Evolutionary conservation across 2,329 filamentous ascomycete species (phyloP).

Genomic region (Annulohypoxylon truncatum): DNA sequence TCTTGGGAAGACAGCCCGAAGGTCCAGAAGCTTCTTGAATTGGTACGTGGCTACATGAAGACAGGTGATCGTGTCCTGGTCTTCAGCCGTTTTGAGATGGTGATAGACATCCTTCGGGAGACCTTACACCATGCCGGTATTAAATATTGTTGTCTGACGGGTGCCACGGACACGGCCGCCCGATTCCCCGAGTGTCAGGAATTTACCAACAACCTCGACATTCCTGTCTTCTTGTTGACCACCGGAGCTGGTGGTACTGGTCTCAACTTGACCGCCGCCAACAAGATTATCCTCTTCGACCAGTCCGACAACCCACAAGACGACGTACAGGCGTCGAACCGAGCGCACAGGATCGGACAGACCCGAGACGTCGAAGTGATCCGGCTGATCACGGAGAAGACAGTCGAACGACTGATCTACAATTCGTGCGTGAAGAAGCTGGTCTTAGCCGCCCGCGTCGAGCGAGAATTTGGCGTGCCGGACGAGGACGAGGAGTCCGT

Average conservation of each 20-base stretch:
- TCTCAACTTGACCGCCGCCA: constrained; percentile 94
- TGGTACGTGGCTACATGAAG: constrained; percentile 77
- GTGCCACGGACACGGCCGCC: constrained; percentile 81
- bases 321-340: constrained; percentile 97
- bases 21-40: constrained; percentile 79
- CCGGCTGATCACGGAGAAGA: constrained; percentile 80
- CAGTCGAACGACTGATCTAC: constrained; percentile 94
- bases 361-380: constrained; percentile 91
- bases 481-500: constrained; percentile 57
- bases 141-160: constrained; percentile 86
- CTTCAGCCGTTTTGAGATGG: constrained; percentile 92
- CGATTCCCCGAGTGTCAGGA: constrained; percentile 90
- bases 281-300: constrained; percentile 98
- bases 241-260: constrained; percentile 97
- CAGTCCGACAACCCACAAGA: constrained; percentile 98
- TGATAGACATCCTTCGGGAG: constrained; percentile 89
- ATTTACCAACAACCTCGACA: constrained; percentile 79
- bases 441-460: constrained; percentile 72
- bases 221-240: constrained; percentile 91
- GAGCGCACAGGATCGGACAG: constrained; percentile 94
- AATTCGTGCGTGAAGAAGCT: constrained; percentile 93
- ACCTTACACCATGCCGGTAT: constrained; percentile 80
- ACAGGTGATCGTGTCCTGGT: constrained; percentile 90
- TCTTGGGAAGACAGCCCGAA: constrained; percentile 79
- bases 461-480: constrained; percentile 73